These are phyloP conservation scores for Irpex sp. DNA, from an alignment of 1,284 basidiomycete species.

Conservation along the genomic window DNA sequence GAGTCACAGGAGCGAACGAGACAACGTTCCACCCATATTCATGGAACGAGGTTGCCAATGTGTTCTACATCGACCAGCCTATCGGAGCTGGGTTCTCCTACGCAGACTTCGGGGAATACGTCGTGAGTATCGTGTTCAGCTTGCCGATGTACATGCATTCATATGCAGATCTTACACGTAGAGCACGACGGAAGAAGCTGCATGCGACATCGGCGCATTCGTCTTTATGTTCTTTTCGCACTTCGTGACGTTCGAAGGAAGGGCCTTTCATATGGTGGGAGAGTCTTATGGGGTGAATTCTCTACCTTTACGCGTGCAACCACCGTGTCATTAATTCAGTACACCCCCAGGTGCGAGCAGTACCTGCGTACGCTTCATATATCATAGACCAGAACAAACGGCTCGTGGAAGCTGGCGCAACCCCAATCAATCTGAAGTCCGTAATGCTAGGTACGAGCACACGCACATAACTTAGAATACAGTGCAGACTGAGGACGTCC, in stretches of 20 bases:
- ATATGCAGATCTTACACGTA: slow-evolving; percentile 13
- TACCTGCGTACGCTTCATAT: slow-evolving; percentile 78
- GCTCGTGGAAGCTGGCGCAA: slow-evolving; percentile 52
- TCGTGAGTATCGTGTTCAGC: slow-evolving; percentile 32
- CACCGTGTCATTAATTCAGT: no score
- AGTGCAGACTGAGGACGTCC: no score
- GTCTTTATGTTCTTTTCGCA: slow-evolving; percentile 65
- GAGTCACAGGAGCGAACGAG: slow-evolving; percentile 36
- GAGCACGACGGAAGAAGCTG: slow-evolving; percentile 51
- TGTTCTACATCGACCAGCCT: slow-evolving; percentile 70
- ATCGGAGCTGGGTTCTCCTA: slow-evolving; percentile 68
- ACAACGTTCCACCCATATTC: slow-evolving; percentile 50
- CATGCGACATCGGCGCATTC: slow-evolving; percentile 58
- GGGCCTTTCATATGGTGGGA: slow-evolving; percentile 63
- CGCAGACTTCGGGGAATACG: slow-evolving; percentile 60
- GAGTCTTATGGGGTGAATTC: no score
- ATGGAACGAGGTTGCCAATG: slow-evolving; percentile 66
- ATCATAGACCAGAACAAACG: slow-evolving; percentile 75
- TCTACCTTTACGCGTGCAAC: no score
- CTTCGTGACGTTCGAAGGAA: slow-evolving; percentile 55
- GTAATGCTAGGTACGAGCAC: slow-evolving; percentile 82
- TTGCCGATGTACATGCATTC: background rate
- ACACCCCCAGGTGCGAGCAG: slow-evolving; percentile 82
- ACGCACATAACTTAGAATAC: no score
- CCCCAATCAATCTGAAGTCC: slow-evolving; percentile 76